These are phyloP conservation scores for Pythium sp. DNA, from an alignment of 352 stramenopile species.

Conservation along the genomic window DNA sequence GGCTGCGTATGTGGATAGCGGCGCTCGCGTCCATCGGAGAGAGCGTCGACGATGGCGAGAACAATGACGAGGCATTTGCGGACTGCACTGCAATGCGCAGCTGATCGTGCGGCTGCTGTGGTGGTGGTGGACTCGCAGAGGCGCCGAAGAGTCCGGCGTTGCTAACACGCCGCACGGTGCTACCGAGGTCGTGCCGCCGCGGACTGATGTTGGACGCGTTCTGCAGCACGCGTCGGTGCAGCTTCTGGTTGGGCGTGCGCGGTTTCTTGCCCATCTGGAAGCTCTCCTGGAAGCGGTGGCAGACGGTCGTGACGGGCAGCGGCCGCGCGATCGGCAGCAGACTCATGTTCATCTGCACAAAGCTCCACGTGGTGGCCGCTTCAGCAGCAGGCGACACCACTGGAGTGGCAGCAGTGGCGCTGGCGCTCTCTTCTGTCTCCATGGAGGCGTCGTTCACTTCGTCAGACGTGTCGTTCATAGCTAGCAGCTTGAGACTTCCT, in stretches of 20 bases:
- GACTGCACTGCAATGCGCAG: neutral
- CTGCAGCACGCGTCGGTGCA: slow-evolving; percentile 47
- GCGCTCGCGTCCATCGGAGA: slow-evolving; percentile 5
- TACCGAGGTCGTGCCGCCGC: slow-evolving; percentile 39
- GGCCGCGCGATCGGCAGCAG: slow-evolving; percentile 73
- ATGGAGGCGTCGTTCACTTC: neutral
- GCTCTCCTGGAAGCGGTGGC: slow-evolving; percentile 46
- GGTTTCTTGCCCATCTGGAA: slow-evolving; percentile 40
- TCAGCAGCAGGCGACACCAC: neutral
- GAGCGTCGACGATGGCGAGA: neutral
- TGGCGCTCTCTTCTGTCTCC: slow-evolving; percentile 6
- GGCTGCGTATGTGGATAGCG: slow-evolving; percentile 27
- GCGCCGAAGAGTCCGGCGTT: neutral
- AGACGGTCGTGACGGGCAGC: slow-evolving; percentile 44
- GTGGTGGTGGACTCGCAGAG: neutral
- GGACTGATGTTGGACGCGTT: slow-evolving; percentile 68
- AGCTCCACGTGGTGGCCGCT: slow-evolving; percentile 52
- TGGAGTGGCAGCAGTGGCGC: neutral
- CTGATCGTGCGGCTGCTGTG: neutral
- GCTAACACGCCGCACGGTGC: slow-evolving; percentile 14
- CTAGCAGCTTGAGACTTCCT: neutral
- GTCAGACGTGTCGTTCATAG: neutral
- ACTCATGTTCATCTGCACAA: slow-evolving; percentile 87
- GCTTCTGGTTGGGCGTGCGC: slow-evolving; percentile 61
- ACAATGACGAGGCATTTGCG: neutral